These are phyloP conservation scores for Alternaria sp. DNA, from an alignment of 2,329 filamentous ascomycete species.

Conservation along the genomic window DNA sequence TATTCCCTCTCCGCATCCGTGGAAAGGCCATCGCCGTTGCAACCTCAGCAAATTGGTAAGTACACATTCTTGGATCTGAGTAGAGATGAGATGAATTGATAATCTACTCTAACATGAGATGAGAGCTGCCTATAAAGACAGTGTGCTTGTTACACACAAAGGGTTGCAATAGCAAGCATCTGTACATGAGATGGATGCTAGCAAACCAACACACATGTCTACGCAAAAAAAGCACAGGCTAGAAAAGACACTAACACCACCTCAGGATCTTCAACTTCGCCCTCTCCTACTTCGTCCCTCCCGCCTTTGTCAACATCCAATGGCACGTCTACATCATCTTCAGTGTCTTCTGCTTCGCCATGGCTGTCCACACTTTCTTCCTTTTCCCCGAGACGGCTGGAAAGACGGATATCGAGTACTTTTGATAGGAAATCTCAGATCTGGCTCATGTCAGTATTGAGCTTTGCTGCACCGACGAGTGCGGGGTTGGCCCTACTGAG, in stretches of 20 bases:
- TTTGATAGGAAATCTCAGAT: no score
- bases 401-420: constrained; percentile 71
- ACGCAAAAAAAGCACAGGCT: no score
- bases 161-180: neutral
- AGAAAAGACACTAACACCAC: neutral
- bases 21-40: constrained; percentile 70
- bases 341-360: constrained; percentile 72
- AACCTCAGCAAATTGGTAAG: constrained; percentile 65
- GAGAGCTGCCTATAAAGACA: neutral
- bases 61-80: neutral
- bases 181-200: neutral
- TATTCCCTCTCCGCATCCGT: constrained; percentile 69
- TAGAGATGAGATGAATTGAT: constrained; percentile 1
- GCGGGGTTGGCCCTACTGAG: neutral
- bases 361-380: constrained; percentile 74
- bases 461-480: no score
- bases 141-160: neutral
- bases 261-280: constrained; percentile 63
- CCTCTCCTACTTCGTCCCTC: constrained; percentile 64
- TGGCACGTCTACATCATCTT: constrained; percentile 78
- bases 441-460: no score
- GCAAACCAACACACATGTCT: neutral
- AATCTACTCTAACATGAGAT: neutral
- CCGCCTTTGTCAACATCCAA: constrained; percentile 65
- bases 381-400: constrained; percentile 73